A percentile compares a stretch with the other conserved stretches of the same genome.
Conservation (phyloP, 352 stramenopile species). For the Phytophthora chlamydospora region DNA sequence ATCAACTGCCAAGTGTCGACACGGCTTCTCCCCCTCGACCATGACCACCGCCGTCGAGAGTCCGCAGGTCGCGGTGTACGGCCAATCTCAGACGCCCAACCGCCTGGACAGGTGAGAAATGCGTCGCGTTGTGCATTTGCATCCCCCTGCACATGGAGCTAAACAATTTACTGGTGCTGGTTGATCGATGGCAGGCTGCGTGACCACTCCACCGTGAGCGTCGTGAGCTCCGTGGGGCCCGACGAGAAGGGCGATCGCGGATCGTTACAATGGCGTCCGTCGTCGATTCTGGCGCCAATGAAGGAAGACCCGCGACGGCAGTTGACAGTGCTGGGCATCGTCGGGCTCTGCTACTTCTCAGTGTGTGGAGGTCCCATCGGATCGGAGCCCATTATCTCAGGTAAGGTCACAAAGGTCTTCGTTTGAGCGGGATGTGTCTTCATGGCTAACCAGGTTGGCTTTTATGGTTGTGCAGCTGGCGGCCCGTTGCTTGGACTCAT, state of each 20-base stretch:
- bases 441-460: not conserved
- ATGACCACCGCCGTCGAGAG: constrained; percentile 24
- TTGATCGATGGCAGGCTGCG: constrained; percentile 11
- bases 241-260: constrained; percentile 17
- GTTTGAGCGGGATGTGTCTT: not conserved
- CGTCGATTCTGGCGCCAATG: constrained; percentile 30
- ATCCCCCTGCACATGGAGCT: not conserved
- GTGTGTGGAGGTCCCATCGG: constrained; percentile 49
- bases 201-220: constrained; percentile 24
- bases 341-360: constrained; percentile 62
- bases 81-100: constrained; percentile 37
- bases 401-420: constrained; percentile 19
- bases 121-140: not conserved
- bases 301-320: constrained; percentile 50
- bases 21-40: not conserved
- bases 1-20: constrained; percentile 6
- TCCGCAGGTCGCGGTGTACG: constrained; percentile 30
- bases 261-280: constrained; percentile 36
- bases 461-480: constrained; percentile 30
- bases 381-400: constrained; percentile 52
- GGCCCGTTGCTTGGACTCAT: constrained; percentile 83
- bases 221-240: constrained; percentile 21
- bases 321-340: constrained; percentile 48
- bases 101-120: constrained; percentile 41
- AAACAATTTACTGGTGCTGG: constrained; percentile 4